Conservation (phyloP, 2,329 filamentous ascomycete genomes). For the Monosporascus ibericus region DNA sequence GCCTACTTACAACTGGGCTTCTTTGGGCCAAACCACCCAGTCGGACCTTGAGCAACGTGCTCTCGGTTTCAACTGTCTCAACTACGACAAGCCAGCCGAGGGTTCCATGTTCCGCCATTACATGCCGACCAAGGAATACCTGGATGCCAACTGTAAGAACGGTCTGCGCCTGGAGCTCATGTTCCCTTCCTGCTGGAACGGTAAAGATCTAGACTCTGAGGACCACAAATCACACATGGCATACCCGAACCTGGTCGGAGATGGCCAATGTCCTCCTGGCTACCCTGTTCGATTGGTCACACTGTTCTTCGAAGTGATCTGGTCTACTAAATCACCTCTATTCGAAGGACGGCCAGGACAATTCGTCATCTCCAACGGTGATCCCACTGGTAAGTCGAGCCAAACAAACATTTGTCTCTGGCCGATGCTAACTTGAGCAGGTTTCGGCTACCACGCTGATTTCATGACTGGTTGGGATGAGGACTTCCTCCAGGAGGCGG, state of each 20-base stretch:
- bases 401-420: background rate
- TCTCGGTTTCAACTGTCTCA: slow-evolving; percentile 89
- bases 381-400: slow-evolving; percentile 55
- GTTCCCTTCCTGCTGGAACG: slow-evolving; percentile 89
- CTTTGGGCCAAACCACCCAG: slow-evolving; percentile 59
- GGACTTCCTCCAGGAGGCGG: slow-evolving; percentile 62
- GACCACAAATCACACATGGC: slow-evolving; percentile 64
- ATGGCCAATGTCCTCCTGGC: slow-evolving; percentile 65
- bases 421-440: slow-evolving; percentile 23
- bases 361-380: slow-evolving; percentile 74
- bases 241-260: slow-evolving; percentile 71
- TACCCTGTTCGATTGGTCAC: slow-evolving; percentile 64
- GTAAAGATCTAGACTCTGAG: slow-evolving; percentile 49
- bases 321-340: slow-evolving; percentile 52
- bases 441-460: slow-evolving; percentile 72
- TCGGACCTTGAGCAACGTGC: slow-evolving; percentile 69
- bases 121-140: slow-evolving; percentile 70
- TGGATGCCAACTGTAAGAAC: slow-evolving; percentile 76
- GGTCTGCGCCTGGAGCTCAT: slow-evolving; percentile 78
- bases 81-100: slow-evolving; percentile 65
- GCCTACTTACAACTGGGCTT: slow-evolving; percentile 63
- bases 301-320: slow-evolving; percentile 84
- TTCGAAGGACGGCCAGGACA: slow-evolving; percentile 58
- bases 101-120: slow-evolving; percentile 74
- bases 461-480: slow-evolving; percentile 75